Evolutionary conservation across 2,329 filamentous ascomycete genomes (phyloP), one percentile per base, ranked within the genome.

Genomic region (Ophiostoma perfectum): DNA sequence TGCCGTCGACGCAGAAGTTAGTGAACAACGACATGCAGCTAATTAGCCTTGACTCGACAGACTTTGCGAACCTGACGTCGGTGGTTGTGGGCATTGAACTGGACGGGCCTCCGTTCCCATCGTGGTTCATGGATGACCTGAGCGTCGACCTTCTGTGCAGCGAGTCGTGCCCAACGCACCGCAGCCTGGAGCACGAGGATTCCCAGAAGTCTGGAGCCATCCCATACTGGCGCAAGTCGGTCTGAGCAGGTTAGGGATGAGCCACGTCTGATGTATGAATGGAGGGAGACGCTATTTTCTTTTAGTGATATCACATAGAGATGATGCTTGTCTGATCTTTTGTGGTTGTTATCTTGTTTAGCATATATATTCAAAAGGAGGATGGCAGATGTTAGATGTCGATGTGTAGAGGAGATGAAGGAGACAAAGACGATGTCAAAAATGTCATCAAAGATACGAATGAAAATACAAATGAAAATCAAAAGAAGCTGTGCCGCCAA

Each of bases 81-180:
- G 62, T 44, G 5, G n/a, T 18, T 5, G 39, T 64, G 7, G 38
- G 41, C 39, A 45, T 64, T 18, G 41, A 64, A 41, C 4, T 64
- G 16, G n/a, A 12, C 8, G 39, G 41, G 3, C 41, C 41, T 3
- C 41, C 41, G n/a, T 44, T 27, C 39, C 62, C 39, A 4, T 42
- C 39, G 41, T 64, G 62, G 62, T 64, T 27, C 16, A 42, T 64
- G 62, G 62, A 64, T n/a, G 62, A 64, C 39, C 41, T 64, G 14
- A 42, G 4, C 27, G 62, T 64, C n/a, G 62, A 64, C 39, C 39
- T 64, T 39, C n/a, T 64, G 41, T 64, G 62, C 39, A 27, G 38
- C 14, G 18, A 62, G 9, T n/a, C 38, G 2, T 62, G 58, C 38
- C 58, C 38, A 5, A 16, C 36, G 36, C 14, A 14, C 14, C 58